Conservation (phyloP, 2,329 filamentous ascomycete species). For the Claviceps purpurea region DNA sequence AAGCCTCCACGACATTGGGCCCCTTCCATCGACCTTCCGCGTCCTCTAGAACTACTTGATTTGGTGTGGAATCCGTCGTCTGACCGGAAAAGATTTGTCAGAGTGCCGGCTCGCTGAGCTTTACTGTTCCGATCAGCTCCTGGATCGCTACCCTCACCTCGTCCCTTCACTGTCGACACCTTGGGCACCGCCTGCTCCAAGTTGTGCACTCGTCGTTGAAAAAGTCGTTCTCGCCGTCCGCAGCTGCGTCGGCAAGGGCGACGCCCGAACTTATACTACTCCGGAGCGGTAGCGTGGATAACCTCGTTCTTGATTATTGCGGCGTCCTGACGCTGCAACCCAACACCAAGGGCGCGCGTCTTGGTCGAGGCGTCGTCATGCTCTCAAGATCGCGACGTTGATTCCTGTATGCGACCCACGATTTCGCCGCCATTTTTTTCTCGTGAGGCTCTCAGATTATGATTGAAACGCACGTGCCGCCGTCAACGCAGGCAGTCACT, state of each 20-base stretch:
- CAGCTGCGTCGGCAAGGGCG: conserved; percentile 1
- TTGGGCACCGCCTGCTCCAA: not conserved
- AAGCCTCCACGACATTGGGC: conserved; percentile 19
- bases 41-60: conserved; percentile 11
- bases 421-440: conserved; percentile 20
- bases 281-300: not conserved
- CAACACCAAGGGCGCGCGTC: conserved; percentile 23
- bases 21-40: conserved; percentile 14
- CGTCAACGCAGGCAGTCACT: conserved; percentile 42
- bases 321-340: not conserved
- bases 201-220: not conserved
- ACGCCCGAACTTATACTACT: not conserved
- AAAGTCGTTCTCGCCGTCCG: not conserved
- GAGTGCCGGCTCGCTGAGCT: conserved; percentile 2
- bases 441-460: conserved; percentile 43
- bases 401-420: conserved; percentile 25
- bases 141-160: conserved; percentile 2
- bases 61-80: conserved; percentile 8
- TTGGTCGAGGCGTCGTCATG: conserved; percentile 42
- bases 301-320: conserved; percentile 2
- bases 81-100: conserved; percentile 5
- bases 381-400: conserved; percentile 40
- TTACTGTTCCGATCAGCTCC: conserved; percentile 3
- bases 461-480: conserved; percentile 43
- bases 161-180: not conserved